phyloP scores from a whole-genome alignment of 495 filamentous ascomycete genomes.

The Parmelia sp. region DNA sequence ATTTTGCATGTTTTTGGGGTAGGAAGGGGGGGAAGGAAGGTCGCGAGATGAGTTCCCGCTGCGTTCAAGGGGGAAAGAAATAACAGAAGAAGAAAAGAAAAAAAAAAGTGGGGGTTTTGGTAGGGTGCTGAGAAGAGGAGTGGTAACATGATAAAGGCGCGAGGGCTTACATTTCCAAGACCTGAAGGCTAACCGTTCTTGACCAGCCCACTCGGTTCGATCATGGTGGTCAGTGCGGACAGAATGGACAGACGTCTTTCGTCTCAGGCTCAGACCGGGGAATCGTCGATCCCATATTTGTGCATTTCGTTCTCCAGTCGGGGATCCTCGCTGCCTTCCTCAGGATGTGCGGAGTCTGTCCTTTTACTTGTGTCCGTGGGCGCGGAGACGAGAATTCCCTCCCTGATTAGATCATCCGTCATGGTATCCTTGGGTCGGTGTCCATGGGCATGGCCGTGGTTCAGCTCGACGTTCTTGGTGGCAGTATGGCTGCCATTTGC shows the following conservation, averaged over 20 bases:
- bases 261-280: neutral
- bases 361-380: neutral
- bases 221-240: neutral
- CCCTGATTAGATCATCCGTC: constrained; percentile 21
- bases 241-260: neutral
- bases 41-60: too few species aligned
- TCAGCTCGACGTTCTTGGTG: neutral
- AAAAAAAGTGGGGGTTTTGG: too few species aligned
- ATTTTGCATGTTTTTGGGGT: too few species aligned
- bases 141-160: too few species aligned
- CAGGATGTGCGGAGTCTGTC: neutral
- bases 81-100: too few species aligned
- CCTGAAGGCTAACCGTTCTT: neutral
- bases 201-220: neutral
- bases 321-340: neutral
- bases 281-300: constrained; percentile 21
- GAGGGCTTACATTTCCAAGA: neutral
- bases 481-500: neutral
- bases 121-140: too few species aligned
- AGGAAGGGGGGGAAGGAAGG: too few species aligned
- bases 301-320: constrained; percentile 21
- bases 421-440: constrained; percentile 13
- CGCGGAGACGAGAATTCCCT: constrained; percentile 16
- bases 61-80: too few species aligned
- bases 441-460: neutral